Conservation (phyloP, 1,139 yeast species). For the Sugiyamaella paludigena region DNA sequence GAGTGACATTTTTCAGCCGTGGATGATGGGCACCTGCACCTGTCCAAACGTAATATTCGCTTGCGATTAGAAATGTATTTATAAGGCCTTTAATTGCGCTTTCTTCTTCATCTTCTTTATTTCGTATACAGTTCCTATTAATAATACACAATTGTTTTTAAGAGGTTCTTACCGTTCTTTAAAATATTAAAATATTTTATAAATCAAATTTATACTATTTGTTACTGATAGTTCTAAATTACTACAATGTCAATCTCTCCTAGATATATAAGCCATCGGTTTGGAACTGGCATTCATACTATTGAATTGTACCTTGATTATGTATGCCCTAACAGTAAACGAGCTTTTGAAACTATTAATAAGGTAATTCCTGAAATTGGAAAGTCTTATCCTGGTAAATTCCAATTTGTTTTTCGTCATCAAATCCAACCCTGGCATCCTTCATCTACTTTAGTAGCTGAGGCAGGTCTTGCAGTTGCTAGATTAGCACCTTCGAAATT, state of each 20-base stretch:
- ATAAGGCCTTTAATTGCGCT: no score
- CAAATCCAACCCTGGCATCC: slow-evolving; percentile 90
- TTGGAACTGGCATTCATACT: slow-evolving; percentile 35
- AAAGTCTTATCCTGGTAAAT: slow-evolving; percentile 47
- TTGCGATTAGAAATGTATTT: no score
- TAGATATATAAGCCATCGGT: slow-evolving; percentile 30
- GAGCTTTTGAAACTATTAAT: slow-evolving; percentile 55
- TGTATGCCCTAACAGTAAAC: slow-evolving; percentile 69
- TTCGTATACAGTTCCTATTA: no score
- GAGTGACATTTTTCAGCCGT: no score
- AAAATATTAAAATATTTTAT: no score
- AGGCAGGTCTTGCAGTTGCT: slow-evolving; percentile 69
- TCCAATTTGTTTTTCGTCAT: slow-evolving; percentile 52
- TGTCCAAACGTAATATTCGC: no score
- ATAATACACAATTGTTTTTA: no score
- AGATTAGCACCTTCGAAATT: slow-evolving; percentile 56
- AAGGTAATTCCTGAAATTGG: slow-evolving; percentile 56
- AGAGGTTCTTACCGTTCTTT: no score
- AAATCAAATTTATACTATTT: no score
- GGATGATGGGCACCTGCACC: no score
- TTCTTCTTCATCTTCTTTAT: no score
- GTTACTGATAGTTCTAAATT: no score
- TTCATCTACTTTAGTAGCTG: slow-evolving; percentile 62
- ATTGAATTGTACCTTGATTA: slow-evolving; percentile 71
- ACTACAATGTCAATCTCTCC: slow-evolving; percentile 34